Base-by-base conservation (phyloP, 805 yeast genomes). In the Yamadazyma tumulicola region DNA sequence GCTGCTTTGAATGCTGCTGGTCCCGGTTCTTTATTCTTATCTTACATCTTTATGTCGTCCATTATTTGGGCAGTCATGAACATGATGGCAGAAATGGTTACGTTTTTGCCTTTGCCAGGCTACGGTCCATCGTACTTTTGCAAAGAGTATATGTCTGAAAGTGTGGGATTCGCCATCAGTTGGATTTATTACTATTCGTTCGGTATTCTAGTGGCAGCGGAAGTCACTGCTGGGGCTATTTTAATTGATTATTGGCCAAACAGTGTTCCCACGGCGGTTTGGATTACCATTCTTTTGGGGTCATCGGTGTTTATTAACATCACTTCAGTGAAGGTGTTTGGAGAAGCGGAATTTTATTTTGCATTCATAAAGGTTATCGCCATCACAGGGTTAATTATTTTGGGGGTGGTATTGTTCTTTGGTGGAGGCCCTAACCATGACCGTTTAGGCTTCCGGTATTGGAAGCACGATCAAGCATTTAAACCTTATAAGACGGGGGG, bases 391-490 rank as follows among this genome's bases (percentile, higher is more conserved):
- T 64, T 84, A 30, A 81, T 85, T 38, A 43, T 84, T 11, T 53
- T 81, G 32, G 63, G 82, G 31, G 68, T 81, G 38, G 63, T 79
- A 36, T 72, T 84, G 40, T 79, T 81, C 63, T 64, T 79, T 38
- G 94, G 94, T 39, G 94, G 93, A 32, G 85, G 79, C 17, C 88
- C 91, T 40, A 67, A 69, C 24, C 82, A 80, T 49, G 87, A 82
- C 47, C 70, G 89, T 55, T 56, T 77, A 17, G 91, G 89, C 1
- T 82, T 81, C 61, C 68, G 83, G 46, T 82, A 66, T 59, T 82
- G 85, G 85, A 58, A 67, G 31, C 51, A 55, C 22, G 57, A 48
- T 19, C 35, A 46, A 14, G 64, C 71, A 1, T 64, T 72, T 43
- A 65, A 61, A 33, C 49, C 60, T 36, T 75, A 77, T 46, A 47